A percentile compares a stretch with the other conserved stretches of the same genome.
phyloP scores from a whole-genome alignment of 352 stramenopile genomes.

The Elongisporangium prolatum region DNA sequence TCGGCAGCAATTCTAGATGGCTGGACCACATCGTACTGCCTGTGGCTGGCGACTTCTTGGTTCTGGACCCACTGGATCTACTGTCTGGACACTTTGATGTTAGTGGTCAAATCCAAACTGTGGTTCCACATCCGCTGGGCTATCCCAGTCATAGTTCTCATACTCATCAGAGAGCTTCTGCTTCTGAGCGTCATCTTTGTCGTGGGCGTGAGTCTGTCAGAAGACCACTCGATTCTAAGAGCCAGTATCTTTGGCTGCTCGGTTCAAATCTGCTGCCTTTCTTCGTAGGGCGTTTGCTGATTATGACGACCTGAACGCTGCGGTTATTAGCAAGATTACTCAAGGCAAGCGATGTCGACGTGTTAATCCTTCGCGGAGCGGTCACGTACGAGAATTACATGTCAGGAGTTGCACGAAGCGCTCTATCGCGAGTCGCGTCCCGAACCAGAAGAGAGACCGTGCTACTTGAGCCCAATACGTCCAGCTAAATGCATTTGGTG shows the following conservation, averaged over 20 bases:
- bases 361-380: neutral
- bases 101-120: conserved; percentile 12
- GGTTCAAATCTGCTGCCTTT: neutral
- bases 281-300: neutral
- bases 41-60: conserved; percentile 11
- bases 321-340: neutral
- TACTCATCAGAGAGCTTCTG: neutral
- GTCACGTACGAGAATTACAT: neutral
- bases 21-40: conserved; percentile 4
- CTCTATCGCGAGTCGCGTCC: neutral
- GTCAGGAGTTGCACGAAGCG: neutral
- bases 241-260: neutral
- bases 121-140: conserved; percentile 1
- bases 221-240: neutral
- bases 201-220: neutral
- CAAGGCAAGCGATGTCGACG: neutral
- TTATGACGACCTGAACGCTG: neutral
- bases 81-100: conserved; percentile 24
- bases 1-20: conserved; percentile 15
- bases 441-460: neutral
- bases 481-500: too few relatives aligned
- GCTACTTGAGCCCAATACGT: neutral
- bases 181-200: neutral
- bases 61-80: conserved; percentile 23
- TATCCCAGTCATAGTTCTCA: neutral